Evolutionary conservation across 2,329 filamentous ascomycete species (phyloP), one percentile per base, ranked within the genome.

Genomic region (Fusarium hostae): DNA sequence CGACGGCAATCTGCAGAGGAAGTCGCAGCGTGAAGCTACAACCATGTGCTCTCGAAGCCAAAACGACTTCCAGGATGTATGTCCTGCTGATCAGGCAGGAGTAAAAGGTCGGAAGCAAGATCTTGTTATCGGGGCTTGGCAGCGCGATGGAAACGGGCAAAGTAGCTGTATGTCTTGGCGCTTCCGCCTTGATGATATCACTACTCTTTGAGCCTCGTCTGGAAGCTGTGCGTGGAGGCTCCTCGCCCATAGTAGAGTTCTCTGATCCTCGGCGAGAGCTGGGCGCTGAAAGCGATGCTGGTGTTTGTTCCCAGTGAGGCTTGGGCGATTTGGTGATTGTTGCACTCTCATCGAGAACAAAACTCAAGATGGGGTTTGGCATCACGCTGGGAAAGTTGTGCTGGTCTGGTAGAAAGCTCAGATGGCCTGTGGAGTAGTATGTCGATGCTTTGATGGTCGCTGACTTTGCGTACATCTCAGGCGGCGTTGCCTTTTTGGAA

Each of bases 21-120:
- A 76, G 22, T 0, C 62, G 59, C 4, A 75, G 22, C 0, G 60
- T 57, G 5, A 72, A 51, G 2, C 58, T 66, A 1, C 63, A 73
- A 0, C 64, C 63, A 7, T 64, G 63, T 0, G 69, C 16, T 6
- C 72, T 55, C 0, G 56, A 59, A 3, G 58, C 47, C 2, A 72
- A 5, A 1, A 56, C 45, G 0, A 75, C 16, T 8, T 62, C 62
- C 1, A 76, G 24, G 1, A 52, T 59, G 16, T 70, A 76, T 0
- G 62, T 63, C 10, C 72, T 54, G 9, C 51, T 76, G 12, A 73
- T 64, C 0, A 73, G 45, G n/a, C 74, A 75, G 2, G 72, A 73
- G 18, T 66, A 52, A 9, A 75, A 76, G 0, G 56, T 72, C 1
- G 72, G 72, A 2, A 75, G 59, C 3, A 76, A 30, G 2, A 66